Conservation (phyloP, 2,329 filamentous ascomycete genomes). For the Colletotrichum australisinense region DNA sequence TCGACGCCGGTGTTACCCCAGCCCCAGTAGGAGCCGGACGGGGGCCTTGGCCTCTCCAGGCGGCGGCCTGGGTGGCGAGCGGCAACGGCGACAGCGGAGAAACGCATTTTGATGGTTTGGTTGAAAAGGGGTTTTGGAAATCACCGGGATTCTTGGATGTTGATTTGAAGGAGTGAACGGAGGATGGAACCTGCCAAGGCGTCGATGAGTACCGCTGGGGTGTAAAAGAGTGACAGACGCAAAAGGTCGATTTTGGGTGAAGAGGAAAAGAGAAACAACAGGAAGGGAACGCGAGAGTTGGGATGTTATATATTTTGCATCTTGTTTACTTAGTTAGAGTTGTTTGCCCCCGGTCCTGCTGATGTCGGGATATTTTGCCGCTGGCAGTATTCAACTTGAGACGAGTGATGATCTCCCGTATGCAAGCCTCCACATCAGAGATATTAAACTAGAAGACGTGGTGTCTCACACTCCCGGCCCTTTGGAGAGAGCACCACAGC, state of each 20-base stretch:
- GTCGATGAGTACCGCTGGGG: conserved; percentile 26
- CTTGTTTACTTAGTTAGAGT: neutral
- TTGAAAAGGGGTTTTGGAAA: neutral
- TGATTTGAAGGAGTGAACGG: conserved; percentile 20
- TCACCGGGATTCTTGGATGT: conserved; percentile 25
- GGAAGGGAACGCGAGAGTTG: neutral
- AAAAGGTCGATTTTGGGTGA: conserved; percentile 5
- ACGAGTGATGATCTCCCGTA: conserved; percentile 34
- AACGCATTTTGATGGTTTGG: conserved; percentile 30
- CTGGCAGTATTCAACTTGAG: conserved; percentile 27
- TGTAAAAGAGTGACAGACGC: conserved; percentile 28
- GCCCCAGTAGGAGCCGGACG: conserved; percentile 26
- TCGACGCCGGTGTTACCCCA: conserved; percentile 3
- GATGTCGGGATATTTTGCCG: conserved; percentile 12
- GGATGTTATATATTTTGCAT: conserved; percentile 11
- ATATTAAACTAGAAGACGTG: conserved; percentile 13
- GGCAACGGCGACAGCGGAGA: conserved; percentile 31
- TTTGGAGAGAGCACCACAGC: neutral
- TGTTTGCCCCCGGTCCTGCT: conserved; percentile 1
- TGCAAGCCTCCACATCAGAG: conserved; percentile 30
- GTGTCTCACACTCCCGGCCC: conserved; percentile 13
- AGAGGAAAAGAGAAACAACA: neutral
- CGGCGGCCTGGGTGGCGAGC: conserved; percentile 32
- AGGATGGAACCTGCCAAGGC: conserved; percentile 34
- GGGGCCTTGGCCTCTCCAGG: conserved; percentile 10